Evolutionary conservation across 768 basidiomycete species (phyloP).

Genomic region (Gymnopilus dilepis): DNA sequence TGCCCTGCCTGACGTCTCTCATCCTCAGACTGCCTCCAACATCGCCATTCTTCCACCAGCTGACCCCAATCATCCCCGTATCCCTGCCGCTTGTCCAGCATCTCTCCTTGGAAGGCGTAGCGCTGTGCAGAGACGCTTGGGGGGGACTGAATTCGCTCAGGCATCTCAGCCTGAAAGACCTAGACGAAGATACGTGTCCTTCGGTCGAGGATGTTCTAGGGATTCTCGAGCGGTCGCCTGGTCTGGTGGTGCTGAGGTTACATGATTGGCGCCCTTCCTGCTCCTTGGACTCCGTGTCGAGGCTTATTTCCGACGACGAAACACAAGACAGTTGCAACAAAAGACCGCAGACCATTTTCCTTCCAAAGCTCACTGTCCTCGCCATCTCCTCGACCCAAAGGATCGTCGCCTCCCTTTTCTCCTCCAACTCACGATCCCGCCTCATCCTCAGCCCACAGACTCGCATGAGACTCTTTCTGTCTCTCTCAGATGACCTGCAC

Average conservation of each 20-base stretch:
- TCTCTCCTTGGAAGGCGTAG: slow-evolving; percentile 40
- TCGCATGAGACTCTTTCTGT: not conserved
- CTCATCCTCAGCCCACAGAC: not conserved
- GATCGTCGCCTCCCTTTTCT: not conserved
- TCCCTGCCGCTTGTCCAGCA: slow-evolving; percentile 36
- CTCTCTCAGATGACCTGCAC: not conserved
- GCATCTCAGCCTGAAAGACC: slow-evolving; percentile 39
- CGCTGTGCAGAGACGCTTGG: slow-evolving; percentile 41
- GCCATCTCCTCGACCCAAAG: not conserved
- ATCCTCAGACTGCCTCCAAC: slow-evolving; percentile 39
- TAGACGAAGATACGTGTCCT: slow-evolving; percentile 36
- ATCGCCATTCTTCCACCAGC: slow-evolving; percentile 10
- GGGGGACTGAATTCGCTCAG: slow-evolving; percentile 27
- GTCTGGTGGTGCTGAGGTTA: slow-evolving; percentile 37
- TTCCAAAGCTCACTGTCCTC: not conserved
- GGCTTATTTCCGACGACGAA: not conserved
- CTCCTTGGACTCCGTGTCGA: slow-evolving; percentile 16
- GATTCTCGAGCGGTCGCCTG: slow-evolving; percentile 40
- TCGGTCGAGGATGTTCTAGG: slow-evolving; percentile 37
- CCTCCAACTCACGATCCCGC: not conserved
- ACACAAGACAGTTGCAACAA: too few species aligned
- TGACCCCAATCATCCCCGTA: slow-evolving; percentile 29
- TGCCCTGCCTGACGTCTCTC: slow-evolving; percentile 29
- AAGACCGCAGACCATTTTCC: not conserved
- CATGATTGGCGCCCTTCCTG: slow-evolving; percentile 35